phyloP scores from a whole-genome alignment of 805 yeast species.

The Ogataea corticis region DNA sequence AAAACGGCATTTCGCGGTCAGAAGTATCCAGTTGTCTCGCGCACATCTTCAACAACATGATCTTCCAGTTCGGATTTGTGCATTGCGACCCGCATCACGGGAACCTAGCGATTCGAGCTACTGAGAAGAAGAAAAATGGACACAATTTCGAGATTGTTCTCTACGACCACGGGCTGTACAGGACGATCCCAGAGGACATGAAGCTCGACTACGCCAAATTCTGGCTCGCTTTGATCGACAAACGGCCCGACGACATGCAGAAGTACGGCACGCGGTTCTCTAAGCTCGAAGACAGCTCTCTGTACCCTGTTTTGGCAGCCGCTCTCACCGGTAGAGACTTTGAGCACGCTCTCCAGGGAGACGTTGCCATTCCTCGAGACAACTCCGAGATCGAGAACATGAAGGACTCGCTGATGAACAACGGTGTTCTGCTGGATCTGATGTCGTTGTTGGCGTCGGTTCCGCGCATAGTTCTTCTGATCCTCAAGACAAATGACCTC shows the following conservation, averaged over 20 bases:
- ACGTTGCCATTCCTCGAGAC: conserved; percentile 54
- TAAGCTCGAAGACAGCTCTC: conserved; percentile 70
- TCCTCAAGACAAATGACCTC: conserved; percentile 90
- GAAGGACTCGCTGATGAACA: conserved; percentile 60
- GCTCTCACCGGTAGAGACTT: conserved; percentile 95
- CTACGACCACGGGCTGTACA: conserved; percentile 93
- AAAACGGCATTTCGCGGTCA: conserved; percentile 64
- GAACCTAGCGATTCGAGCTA: conserved; percentile 76
- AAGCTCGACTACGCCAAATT: conserved; percentile 84
- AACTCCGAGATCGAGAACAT: conserved; percentile 66
- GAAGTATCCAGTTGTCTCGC: conserved; percentile 85
- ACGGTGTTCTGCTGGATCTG: conserved; percentile 66
- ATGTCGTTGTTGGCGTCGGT: conserved; percentile 77
- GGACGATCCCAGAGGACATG: conserved; percentile 76
- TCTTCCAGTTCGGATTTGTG: conserved; percentile 86
- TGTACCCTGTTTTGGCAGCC: conserved; percentile 83
- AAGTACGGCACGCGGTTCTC: conserved; percentile 78
- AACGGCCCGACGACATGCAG: conserved; percentile 64
- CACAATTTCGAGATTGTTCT: conserved; percentile 89
- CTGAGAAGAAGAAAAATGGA: conserved; percentile 30
- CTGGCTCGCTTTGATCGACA: conserved; percentile 86
- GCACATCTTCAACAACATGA: conserved; percentile 92
- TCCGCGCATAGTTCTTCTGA: conserved; percentile 83
- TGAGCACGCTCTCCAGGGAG: conserved; percentile 67
- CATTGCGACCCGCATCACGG: conserved; percentile 99